Evolutionary conservation across 208 protist genomes (phyloP), one percentile per base, ranked within the genome.

Genomic region (Phytomonas sp.): DNA sequence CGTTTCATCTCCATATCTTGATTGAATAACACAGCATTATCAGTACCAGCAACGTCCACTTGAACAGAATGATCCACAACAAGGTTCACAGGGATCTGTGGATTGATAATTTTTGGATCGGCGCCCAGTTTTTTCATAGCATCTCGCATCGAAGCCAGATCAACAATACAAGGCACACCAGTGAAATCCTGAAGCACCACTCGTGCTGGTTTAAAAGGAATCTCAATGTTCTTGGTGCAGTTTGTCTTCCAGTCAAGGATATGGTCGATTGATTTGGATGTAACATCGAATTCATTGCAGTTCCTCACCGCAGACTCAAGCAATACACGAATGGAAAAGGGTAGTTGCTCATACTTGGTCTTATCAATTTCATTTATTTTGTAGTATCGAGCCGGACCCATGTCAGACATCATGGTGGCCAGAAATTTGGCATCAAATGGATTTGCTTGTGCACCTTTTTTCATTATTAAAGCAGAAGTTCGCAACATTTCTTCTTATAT

Each of bases 51-150:
- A 67, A 78, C 84, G 74, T 97, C 89, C 26, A 98, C 96, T 81
- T 98, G 94, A 26, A 98, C 95, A 45, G 94, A 97, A 80, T 99
- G 96, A 74, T 98, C 97, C 63, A 99, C 95, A 71, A 99, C 97
- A 34, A 99, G 91, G 78, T 99, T 94, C 40, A 98, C 97, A 32
- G 97, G 97, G 69, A 98, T 97, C 68, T 97, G 83, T 16, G 97
- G 97, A 76, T 98, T 98, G 75, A 99, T 98, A 37, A 83, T 82
- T 61, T 73, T 67, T 34, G 95, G 82, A 68, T 98, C 92, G 16
- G 96, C 97, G 60, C 97, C 97, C 16, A 98, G 79, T 49, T 81
- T 75, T 78, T 94, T 89, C 67, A 91, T 95, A 19, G 92, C 89
- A 71, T 98, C 95, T 49, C 97, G 85, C 93, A 98, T 98, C 10